These are phyloP conservation scores for Coelastrella sp. DNA, from an alignment of 139 green algal genomes.

Conservation along the genomic window DNA sequence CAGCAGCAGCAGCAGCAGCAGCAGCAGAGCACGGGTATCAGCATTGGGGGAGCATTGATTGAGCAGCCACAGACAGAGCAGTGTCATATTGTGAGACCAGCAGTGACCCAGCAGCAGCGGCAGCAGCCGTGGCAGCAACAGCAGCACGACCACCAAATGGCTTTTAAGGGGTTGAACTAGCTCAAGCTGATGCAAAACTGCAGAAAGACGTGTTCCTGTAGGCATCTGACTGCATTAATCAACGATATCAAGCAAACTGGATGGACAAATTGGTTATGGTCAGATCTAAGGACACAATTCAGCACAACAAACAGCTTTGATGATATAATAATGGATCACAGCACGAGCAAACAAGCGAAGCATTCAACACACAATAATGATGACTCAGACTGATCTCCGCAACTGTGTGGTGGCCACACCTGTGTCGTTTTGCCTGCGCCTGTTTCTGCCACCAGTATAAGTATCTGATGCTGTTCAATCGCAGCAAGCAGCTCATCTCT, in stretches of 20 bases:
- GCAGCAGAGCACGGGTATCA: background rate
- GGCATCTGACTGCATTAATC: no score
- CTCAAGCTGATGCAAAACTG: no score
- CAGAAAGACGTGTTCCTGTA: no score
- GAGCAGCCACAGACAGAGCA: background rate
- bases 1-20: no score
- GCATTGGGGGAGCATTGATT: background rate
- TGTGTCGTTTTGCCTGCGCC: slow-evolving; percentile 95
- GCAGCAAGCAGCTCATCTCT: slow-evolving; percentile 84
- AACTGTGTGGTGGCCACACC: slow-evolving; percentile 3
- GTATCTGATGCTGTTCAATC: slow-evolving; percentile 89
- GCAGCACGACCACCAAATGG: background rate
- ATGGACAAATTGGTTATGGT: no score
- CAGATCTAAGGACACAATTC: no score
- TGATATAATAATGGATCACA: no score
- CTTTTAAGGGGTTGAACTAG: no score
- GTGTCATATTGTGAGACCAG: background rate
- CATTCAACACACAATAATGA: background rate
- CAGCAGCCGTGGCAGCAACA: background rate
- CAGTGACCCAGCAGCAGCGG: background rate
- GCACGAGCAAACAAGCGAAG: no score
- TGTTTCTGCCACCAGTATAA: slow-evolving; percentile 98
- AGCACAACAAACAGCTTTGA: no score
- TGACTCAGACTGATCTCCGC: background rate
- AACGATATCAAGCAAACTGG: no score